Evolutionary conservation across 306 rosid species (phyloP), one percentile per base, ranked within the genome.

Genomic region (Vigna radiata): DNA sequence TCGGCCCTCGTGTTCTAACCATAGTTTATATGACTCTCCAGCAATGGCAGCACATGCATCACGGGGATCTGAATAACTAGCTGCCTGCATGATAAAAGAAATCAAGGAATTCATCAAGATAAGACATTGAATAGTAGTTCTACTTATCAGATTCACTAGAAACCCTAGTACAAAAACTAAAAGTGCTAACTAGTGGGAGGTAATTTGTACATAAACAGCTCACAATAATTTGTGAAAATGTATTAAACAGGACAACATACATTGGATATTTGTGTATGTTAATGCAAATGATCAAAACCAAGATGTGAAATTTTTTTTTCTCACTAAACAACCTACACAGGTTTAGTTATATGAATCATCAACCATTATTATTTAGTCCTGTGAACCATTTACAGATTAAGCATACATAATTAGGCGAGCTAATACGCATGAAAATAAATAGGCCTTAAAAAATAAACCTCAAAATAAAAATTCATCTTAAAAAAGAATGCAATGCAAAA

Each of bases 1-100:
- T 72, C 98, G 96, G 74, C 75, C 86, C 70, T 96, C 99, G 33
- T 91, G 90, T 55, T 88, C 97, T 84, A 96, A 74, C 99, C 99
- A 96, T 70, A 86, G 54, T 76, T 91, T 96, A 76, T 96, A 96
- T 47, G 99, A 91, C 79, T 96, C 98, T 82, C 97, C 99, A 72
- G 97, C 94, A 77, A 96, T 92, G 67, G 97, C 91, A 64, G 97
- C 89, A 81, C 99, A 96, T n/a, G 98, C 99, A 82, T 96, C 99
- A 21, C 97, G 96, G 25, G 99, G 96, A 89, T 96, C 99, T 43
- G 90, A 3, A 85, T 91, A 89, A 82, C 87, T 89, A 78, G 96
- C 89, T 14, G 88, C 99, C 99, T 96, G 84, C 75, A 80, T 36
- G 74, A 82, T 48, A 55, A 81, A 76, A 76, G 47, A 66, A 17